A percentile compares a stretch with the other conserved stretches of the same genome.
phyloP scores from a whole-genome alignment of 2,329 filamentous ascomycete genomes.

The Cercospora nicotianae region DNA sequence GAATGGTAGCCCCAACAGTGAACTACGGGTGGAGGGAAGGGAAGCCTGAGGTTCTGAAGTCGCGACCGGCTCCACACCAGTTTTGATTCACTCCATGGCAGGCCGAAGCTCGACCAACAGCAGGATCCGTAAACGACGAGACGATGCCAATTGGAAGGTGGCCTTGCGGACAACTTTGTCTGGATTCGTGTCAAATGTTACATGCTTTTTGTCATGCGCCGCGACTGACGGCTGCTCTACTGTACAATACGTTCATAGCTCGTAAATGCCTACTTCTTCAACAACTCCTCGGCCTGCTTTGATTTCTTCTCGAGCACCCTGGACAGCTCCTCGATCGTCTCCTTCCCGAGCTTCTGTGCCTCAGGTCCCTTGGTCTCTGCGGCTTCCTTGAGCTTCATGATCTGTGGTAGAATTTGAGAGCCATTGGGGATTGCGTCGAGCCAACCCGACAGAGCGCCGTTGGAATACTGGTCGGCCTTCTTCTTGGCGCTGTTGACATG shows the following conservation, averaged over 20 bases:
- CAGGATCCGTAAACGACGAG: neutral
- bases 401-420: slow-evolving; percentile 63
- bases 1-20: too few species aligned
- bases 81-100: neutral
- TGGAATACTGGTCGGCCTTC: slow-evolving; percentile 58
- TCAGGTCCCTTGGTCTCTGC: slow-evolving; percentile 68
- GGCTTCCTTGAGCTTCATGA: slow-evolving; percentile 64
- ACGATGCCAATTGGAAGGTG: neutral
- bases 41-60: neutral
- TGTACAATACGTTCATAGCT: neutral
- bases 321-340: slow-evolving; percentile 66
- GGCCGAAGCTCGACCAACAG: neutral
- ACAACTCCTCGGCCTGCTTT: slow-evolving; percentile 59
- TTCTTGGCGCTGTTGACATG: slow-evolving; percentile 46
- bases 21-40: neutral
- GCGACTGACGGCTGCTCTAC: neutral
- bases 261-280: slow-evolving; percentile 39
- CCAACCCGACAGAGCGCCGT: slow-evolving; percentile 55
- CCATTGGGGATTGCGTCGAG: slow-evolving; percentile 66
- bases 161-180: neutral
- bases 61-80: neutral
- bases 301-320: slow-evolving; percentile 63
- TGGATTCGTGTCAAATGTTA: neutral
- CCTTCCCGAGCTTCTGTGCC: slow-evolving; percentile 67
- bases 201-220: slow-evolving; percentile 1